Evolutionary conservation across 495 filamentous ascomycete genomes (phyloP), one percentile per base, ranked within the genome.

Genomic region (Pseudoneurospora amorphoporcata): DNA sequence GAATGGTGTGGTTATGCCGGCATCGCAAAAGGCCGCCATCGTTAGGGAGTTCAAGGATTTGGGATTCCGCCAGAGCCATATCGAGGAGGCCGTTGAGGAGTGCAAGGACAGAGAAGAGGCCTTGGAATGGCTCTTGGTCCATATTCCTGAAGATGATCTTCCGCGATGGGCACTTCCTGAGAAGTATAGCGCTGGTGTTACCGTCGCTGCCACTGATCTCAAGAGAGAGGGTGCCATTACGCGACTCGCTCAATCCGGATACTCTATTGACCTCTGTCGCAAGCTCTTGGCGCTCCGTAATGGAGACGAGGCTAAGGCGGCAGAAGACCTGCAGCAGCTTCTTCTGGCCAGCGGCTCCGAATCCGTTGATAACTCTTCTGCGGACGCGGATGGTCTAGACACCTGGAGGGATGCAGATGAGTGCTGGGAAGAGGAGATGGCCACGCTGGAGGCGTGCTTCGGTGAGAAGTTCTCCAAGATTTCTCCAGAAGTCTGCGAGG

Each of bases 121-220:
- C 14, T 83, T 99, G 8, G 88, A 89, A 76, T 99, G 95, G 95
- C 88, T 99, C 23, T 85, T 99, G 29, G 92, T 98, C 39, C 94
- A 99, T 81, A 92, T 99, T 23, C 96, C 95, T 3, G 95, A 99
- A 80, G 96, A 98, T 79, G 95, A 99, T 79, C 82, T 98, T 3
- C 95, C 95, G 0, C 80, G 86, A 19, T 97, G 94, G 93, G 91
- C 92, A 79, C 83, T 99, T 35, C 96, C 96, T 4, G 95, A 95
- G 81, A 89, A 88, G 53, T 99, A 99, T 77, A 88, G 89, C 2
- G 94, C 94, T 10, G 95, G 95, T 17, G 89, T 98, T 68, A 92
- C 89, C 65, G 89, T 98, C 72, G 94, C 89, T 2, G 90, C 90
- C 47, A 90, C 88, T 8, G 91, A 98, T 81, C 78, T 97, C 65